A percentile compares a stretch with the other conserved stretches of the same genome.
These are phyloP conservation scores for Phytophthora sp. DNA, from an alignment of 352 stramenopile genomes.

Conservation along the genomic window DNA sequence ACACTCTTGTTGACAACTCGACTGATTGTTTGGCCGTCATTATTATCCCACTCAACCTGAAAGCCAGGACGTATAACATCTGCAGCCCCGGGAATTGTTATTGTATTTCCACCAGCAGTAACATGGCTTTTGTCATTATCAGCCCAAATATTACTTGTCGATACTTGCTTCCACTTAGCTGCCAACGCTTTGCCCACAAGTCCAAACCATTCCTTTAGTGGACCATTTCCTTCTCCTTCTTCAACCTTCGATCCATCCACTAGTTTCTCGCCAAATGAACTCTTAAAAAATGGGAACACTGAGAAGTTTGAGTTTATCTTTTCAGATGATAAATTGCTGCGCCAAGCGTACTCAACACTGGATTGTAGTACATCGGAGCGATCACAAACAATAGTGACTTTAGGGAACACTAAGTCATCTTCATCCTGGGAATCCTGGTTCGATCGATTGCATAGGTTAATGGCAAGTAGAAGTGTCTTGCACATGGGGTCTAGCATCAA, in stretches of 20 bases:
- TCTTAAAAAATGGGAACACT: conserved; percentile 71
- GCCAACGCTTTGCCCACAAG: conserved; percentile 46
- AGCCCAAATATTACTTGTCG: neutral
- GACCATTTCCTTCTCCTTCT: conserved; percentile 78
- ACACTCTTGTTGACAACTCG: conserved; percentile 59
- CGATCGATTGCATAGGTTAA: conserved; percentile 20
- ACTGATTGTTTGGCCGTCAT: conserved; percentile 31
- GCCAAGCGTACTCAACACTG: conserved; percentile 41
- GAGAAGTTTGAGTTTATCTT: conserved; percentile 24
- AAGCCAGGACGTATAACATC: conserved; percentile 30
- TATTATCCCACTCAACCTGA: conserved; percentile 42
- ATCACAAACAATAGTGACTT: conserved; percentile 57
- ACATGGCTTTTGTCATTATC: conserved; percentile 21
- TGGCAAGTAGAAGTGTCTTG: conserved; percentile 58
- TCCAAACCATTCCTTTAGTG: conserved; percentile 78
- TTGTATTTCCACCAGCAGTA: conserved; percentile 54
- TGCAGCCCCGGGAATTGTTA: conserved; percentile 38
- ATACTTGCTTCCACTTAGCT: conserved; percentile 54
- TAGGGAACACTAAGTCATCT: conserved; percentile 35
- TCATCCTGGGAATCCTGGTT: conserved; percentile 19
- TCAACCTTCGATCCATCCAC: conserved; percentile 65
- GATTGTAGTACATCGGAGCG: conserved; percentile 47
- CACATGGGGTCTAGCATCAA: conserved; percentile 54
- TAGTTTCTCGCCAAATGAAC: conserved; percentile 71
- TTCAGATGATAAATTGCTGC: conserved; percentile 25